phyloP scores from a whole-genome alignment of 192 early-diverging fungal genomes.

The Podila minutissima region DNA sequence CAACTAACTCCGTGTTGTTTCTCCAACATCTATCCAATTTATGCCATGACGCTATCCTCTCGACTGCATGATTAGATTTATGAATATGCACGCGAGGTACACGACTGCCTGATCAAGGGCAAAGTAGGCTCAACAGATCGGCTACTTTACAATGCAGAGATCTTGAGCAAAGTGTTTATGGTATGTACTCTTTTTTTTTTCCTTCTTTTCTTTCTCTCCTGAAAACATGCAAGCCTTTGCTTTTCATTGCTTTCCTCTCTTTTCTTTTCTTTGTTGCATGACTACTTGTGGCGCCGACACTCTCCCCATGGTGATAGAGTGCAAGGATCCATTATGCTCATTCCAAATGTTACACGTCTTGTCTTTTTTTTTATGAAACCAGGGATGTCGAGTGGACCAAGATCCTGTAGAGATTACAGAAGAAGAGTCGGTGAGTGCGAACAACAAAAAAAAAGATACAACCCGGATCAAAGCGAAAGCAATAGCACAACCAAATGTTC shows the following conservation, averaged over 20 bases:
- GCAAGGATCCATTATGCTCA: neutral
- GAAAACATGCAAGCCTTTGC: neutral
- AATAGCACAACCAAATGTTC: neutral
- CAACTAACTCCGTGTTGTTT: neutral
- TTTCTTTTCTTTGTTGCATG: neutral
- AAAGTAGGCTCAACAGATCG: constrained; percentile 38
- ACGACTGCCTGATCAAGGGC: constrained; percentile 45
- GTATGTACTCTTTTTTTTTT: constrained; percentile 1
- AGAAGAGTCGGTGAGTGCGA: constrained; percentile 21
- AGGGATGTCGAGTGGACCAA: constrained; percentile 43
- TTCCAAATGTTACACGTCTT: neutral
- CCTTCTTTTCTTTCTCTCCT: neutral
- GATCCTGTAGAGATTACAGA: constrained; percentile 27
- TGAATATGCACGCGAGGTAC: constrained; percentile 49
- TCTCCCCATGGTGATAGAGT: no score
- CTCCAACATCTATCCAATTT: neutral
- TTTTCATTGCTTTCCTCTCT: neutral
- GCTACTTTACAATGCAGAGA: constrained; percentile 46
- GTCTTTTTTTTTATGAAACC: neutral
- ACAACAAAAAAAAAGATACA: neutral
- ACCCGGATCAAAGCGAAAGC: neutral
- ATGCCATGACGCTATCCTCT: neutral
- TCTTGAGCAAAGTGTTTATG: constrained; percentile 49
- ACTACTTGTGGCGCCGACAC: no score
- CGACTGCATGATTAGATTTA: constrained; percentile 25